Base-by-base conservation (phyloP, 2,329 filamentous ascomycete species). In the Tothia fuscella region DNA sequence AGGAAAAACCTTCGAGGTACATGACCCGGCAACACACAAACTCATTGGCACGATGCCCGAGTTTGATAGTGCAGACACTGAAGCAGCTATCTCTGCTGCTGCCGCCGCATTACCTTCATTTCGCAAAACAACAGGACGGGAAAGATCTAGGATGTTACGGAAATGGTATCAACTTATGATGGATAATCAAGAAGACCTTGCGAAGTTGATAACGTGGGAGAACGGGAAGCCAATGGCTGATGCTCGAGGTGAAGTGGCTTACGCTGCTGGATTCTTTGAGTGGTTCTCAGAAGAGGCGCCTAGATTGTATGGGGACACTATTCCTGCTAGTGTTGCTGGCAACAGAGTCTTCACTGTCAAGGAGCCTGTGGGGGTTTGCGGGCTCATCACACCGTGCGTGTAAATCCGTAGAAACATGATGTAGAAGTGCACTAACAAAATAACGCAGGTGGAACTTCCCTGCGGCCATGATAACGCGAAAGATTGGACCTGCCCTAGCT, bases 1-100 rank as follows among this genome's bases (percentile, higher is more conserved):
- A 1, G 85, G 86, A 56, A 79, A 93, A 72, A 94, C 86, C 34
- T 98, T 96, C 61, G 80, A 91, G 58, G 84, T 95, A 46, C 14
- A 45, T 22, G 32, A 98, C 60, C 91, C 91, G 6, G 79, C 86
- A 2, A 85, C 85, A 7, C 83, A 83, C 50, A 74, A 82, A 51
- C 62, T 82, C 29, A 88, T 96, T 52, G 87, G 84, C 44, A 83
- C 76, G 19, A 81, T 80, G 57, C 86, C 91, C 48, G 89, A 96
- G 56, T 91, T 91, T 70, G 74, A 80, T 52, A 69, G 70, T 47
- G 67, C 75, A 51, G 91, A 98, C 57, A 82, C 84, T 28, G 73
- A 86, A 55, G 70, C 70, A 36, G 89, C 91, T 55, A 93, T 98
- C 56, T 67, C 75, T 42, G 86, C 86, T n/a, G 91, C 91, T 9